Base-by-base conservation (phyloP, 1,284 basidiomycete genomes). In the Taiwanofungus camphoratus region DNA sequence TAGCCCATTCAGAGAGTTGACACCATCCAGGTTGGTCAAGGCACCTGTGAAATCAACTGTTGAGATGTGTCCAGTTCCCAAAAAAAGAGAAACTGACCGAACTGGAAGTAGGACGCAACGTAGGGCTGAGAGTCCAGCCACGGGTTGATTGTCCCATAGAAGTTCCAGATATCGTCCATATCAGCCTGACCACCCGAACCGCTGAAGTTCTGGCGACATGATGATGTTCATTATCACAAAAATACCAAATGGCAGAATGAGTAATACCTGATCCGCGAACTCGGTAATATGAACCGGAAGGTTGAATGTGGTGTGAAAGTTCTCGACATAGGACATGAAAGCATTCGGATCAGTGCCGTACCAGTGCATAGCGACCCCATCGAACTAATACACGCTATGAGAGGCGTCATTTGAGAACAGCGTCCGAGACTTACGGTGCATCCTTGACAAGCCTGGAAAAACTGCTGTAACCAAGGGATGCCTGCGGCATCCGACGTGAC, bases 1-100 rank as follows among this genome's bases (percentile, higher is more conserved):
- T 41, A 87, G 68, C 40, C 68, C 62, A 64, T 91, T 86, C 35
- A 65, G 59, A 20, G 65, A 53, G 68, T 87, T 82, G 57, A 89
- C 84, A 41, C 78, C 76, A 46, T 72, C 67, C 74, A 92, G 74
- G 57, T 86, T 64, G 46, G 74, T 58, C 77, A 88, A 80, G 38
- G 73, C 67, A 59, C 80, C 83, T 83, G 24, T 13, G 16, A n/a
- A n/a, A 4, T 27, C 8, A 15, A 9, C 37, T 27, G 21, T 13
- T 13, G 11, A 16, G 12, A 19, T 8, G 32, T n/a, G n/a, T n/a
- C n/a, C 5, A 27, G 26, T 27, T 13, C 8, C 7, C 26, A 27
- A 16, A 44, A 31, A 39, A 29, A 36, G 16, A 5, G 34, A 33
- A 11, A 68, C 74, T 48, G 48, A 80, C 88, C 87, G 59, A 89